phyloP scores from a whole-genome alignment of 1,284 basidiomycete species.

The Cerrena zonata region DNA sequence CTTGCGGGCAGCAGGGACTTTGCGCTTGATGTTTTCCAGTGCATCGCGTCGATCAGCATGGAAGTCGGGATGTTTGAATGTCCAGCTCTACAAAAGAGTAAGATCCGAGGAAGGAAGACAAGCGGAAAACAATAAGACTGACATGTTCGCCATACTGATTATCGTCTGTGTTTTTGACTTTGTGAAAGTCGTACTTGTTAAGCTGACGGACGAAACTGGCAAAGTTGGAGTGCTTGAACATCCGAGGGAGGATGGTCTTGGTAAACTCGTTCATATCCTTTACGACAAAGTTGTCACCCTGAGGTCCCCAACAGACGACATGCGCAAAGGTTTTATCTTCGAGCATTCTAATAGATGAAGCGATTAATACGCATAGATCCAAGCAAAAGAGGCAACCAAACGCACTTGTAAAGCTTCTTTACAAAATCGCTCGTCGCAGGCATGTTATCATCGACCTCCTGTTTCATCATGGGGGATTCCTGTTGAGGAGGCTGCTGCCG shows the following conservation, averaged over 20 bases:
- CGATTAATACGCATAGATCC: constrained; percentile 8
- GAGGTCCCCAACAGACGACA: constrained; percentile 82
- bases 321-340: constrained; percentile 71
- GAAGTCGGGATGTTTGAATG: constrained; percentile 93
- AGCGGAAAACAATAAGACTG: constrained; percentile 23
- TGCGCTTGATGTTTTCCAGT: constrained; percentile 91
- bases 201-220: constrained; percentile 90
- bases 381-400: constrained; percentile 17
- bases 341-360: constrained; percentile 62
- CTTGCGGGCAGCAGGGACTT: constrained; percentile 74
- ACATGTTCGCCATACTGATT: constrained; percentile 75
- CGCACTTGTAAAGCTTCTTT: constrained; percentile 88
- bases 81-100: constrained; percentile 70
- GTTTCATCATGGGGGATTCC: constrained; percentile 7
- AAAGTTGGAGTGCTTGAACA: constrained; percentile 98
- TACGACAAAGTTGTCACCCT: constrained; percentile 88
- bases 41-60: constrained; percentile 79
- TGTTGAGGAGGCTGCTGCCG: constrained; percentile 17
- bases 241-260: constrained; percentile 85
- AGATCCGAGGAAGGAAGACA: not conserved
- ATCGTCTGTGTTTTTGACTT: constrained; percentile 83
- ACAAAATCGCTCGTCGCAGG: constrained; percentile 85
- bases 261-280: constrained; percentile 99
- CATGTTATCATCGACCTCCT: constrained; percentile 59
- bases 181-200: constrained; percentile 99